Base-by-base conservation (phyloP, 108 stramenopile genomes). In the Skeletonema potamos region DNA sequence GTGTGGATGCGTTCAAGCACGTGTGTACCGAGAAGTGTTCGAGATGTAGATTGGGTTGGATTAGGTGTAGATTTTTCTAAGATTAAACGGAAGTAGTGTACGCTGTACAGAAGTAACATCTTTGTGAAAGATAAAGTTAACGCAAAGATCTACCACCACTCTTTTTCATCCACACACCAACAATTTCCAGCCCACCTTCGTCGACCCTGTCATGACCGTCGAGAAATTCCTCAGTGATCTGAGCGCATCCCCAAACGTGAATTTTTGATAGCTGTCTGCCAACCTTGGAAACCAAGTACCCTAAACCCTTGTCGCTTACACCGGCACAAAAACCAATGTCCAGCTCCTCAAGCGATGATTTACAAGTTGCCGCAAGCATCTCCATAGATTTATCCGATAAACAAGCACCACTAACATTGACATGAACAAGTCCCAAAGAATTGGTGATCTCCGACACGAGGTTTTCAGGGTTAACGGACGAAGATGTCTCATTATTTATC, bases 141-240 rank as follows among this genome's bases (percentile, higher is more conserved):
- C 81, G 54, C 29, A 82, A 32, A 37, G 74, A 70, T 64, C 76
- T 56, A 2, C 54, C 66, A n/a, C 86, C 88, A 74, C 84, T 87
- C 66, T 88, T 86, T 59, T 89, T 90, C 89, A 94, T 94, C 93
- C 93, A 94, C 0, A 86, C 85, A 4, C 93, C 93, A 30, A 85
- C 70, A 44, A 94, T 85, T 54, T 88, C 84, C 22, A 94, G 64
- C 1, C 72, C 84, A 20, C 78, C 76, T 30, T 94, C 86, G 30
- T 83, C 84, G 4, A 85, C 69, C 13, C 93, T 79, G 56, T 72
- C 68, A 72, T 94, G 93, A 10, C 93, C 93, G 68, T 94, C 90
- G 20, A 90, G 82, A 43, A 94, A 94, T 12, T 86, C 86, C 12
- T 90, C 90, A 8, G 84, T 82, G 10, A 94, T 59, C 66, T 94